Conservation (phyloP, 192 early-diverging fungal genomes). For the Coemansia sp. region DNA sequence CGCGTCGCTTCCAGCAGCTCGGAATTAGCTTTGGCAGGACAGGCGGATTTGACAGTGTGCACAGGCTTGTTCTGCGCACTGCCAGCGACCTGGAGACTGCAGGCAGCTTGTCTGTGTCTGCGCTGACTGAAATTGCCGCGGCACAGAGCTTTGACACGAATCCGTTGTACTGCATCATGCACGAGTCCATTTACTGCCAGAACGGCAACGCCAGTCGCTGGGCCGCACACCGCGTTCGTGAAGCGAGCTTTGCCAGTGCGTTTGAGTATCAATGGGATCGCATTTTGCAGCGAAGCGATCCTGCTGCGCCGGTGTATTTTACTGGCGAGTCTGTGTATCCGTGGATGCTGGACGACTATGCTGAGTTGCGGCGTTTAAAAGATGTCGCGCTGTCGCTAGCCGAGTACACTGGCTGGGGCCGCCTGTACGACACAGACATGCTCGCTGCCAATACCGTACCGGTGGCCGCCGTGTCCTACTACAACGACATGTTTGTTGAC, state of each 20-base stretch:
- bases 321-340: slow-evolving; percentile 69
- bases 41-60: slow-evolving; percentile 63
- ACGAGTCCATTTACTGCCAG: slow-evolving; percentile 68
- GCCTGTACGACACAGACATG: slow-evolving; percentile 56
- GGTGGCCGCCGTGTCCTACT: slow-evolving; percentile 63
- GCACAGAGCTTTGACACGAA: slow-evolving; percentile 57
- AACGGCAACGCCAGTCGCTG: slow-evolving; percentile 56
- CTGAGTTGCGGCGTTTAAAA: slow-evolving; percentile 58
- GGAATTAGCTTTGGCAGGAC: slow-evolving; percentile 61
- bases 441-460: slow-evolving; percentile 53
- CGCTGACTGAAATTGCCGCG: slow-evolving; percentile 41
- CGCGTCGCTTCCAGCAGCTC: slow-evolving; percentile 68
- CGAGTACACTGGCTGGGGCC: slow-evolving; percentile 54
- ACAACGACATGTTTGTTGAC: slow-evolving; percentile 73
- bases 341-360: slow-evolving; percentile 73
- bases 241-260: slow-evolving; percentile 47
- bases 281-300: slow-evolving; percentile 18
- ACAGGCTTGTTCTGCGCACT: slow-evolving; percentile 55
- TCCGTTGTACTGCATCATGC: slow-evolving; percentile 64
- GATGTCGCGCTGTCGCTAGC: slow-evolving; percentile 59
- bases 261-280: slow-evolving; percentile 52
- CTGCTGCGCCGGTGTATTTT: slow-evolving; percentile 52
- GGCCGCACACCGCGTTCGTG: slow-evolving; percentile 60
- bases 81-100: slow-evolving; percentile 44
- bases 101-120: slow-evolving; percentile 40